Base-by-base conservation (phyloP, 1,284 basidiomycete genomes). In the Mycena sp. region DNA sequence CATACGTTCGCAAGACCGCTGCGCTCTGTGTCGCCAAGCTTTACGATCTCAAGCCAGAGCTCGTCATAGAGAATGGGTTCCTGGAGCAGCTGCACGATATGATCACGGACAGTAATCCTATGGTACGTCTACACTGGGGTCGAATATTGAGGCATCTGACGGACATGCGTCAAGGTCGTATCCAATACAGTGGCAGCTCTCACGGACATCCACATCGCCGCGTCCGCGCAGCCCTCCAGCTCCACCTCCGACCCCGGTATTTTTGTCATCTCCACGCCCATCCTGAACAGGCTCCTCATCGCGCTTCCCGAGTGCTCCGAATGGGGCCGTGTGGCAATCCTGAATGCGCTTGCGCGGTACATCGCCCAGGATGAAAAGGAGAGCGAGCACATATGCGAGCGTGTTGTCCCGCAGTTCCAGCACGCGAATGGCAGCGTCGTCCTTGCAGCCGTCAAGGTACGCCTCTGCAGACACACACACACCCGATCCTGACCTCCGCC, bases 261-360 rank as follows among this genome's bases (percentile, higher is more conserved):
- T 55, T 98, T 99, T 78, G 80, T 81, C 66, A 95, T 99, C 73
- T 95, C 96, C 49, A 81, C 90, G 17, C 78, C 87, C 1, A 87
- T 96, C 51, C 85, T 99, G 61, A 91, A 87, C 76, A 98, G 98
- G 76, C 87, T 99, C 4, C 85, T 99, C 62, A 92, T 99, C 56
- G 97, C 97, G 2, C 84, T 99, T 35, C 98, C 98, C 76, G 98
- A 99, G 79, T 99, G 97, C 76, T 98, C 97, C 0, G 97, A 99
- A 81, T 99, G 97, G 97, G 97, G 97, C 32, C 87, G 97, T 61
- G 95, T 99, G 23, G 94, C 95, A 1, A 91, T 99, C 52, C 80
- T 99, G 57, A 92, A 92, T 63, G 94, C 94, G 0, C 81, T 99
- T 43, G 86, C 94, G 10, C 87, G 94, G 52, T 99, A 98, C 77